Evolutionary conservation across 2,329 filamentous ascomycete species (phyloP).

Genomic region (Aspergillus eucalypticola): DNA sequence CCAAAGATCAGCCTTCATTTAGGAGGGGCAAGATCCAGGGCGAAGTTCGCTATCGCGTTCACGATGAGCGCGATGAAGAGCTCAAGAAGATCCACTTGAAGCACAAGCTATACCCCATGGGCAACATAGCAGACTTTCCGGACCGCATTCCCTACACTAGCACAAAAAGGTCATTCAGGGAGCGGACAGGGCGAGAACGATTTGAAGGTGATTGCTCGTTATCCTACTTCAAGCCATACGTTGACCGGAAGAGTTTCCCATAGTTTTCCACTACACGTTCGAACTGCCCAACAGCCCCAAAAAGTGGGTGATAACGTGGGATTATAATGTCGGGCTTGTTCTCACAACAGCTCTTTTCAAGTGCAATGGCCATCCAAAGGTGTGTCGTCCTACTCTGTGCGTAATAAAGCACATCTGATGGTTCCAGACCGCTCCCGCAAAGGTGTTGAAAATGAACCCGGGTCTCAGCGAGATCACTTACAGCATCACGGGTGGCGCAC

Average conservation of each 20-base stretch:
- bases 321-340: constrained; percentile 92
- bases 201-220: background rate
- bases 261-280: constrained; percentile 70
- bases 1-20: background rate
- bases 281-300: constrained; percentile 63
- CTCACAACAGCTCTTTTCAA: constrained; percentile 96
- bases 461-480: constrained; percentile 87
- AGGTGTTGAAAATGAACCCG: constrained; percentile 74
- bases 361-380: constrained; percentile 83
- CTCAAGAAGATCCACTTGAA: background rate
- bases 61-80: background rate
- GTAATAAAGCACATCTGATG: background rate
- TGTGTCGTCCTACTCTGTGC: constrained; percentile 40
- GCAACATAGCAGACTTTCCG: constrained; percentile 9
- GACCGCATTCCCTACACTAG: constrained; percentile 15
- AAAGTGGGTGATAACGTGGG: constrained; percentile 85
- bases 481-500: constrained; percentile 89
- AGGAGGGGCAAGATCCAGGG: background rate
- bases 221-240: constrained; percentile 8
- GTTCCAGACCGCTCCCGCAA: constrained; percentile 77
- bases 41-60: background rate
- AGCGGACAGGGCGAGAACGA: background rate
- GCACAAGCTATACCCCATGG: background rate
- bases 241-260: constrained; percentile 29
- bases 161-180: background rate